Evolutionary conservation across 768 basidiomycete genomes (phyloP).

Genomic region (Mrakia hoshinonis): DNA sequence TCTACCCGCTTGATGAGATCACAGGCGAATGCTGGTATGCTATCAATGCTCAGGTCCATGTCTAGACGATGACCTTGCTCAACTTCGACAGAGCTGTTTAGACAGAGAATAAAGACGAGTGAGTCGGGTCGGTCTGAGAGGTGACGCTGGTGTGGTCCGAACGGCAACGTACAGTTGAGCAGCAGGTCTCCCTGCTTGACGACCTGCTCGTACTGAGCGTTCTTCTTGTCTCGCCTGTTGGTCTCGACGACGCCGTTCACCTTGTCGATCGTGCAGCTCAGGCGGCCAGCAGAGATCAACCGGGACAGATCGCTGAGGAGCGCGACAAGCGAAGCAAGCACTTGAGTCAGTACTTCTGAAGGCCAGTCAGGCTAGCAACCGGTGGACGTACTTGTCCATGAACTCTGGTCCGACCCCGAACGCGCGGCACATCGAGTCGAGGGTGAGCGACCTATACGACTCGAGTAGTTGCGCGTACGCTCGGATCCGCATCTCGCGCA

Average conservation of each 20-base stretch:
- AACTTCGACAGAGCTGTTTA: slow-evolving; percentile 21
- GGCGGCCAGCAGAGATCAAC: slow-evolving; percentile 77
- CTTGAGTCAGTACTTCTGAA: neutral
- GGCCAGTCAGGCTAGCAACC: neutral
- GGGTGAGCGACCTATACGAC: slow-evolving; percentile 76
- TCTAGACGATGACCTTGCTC: slow-evolving; percentile 27
- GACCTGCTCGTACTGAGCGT: slow-evolving; percentile 83
- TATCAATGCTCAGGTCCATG: neutral
- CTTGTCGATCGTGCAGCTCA: slow-evolving; percentile 85
- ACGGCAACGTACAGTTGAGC: slow-evolving; percentile 51
- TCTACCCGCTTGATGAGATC: neutral
- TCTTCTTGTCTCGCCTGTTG: slow-evolving; percentile 65
- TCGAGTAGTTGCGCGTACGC: slow-evolving; percentile 90
- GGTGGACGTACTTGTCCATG: slow-evolving; percentile 64
- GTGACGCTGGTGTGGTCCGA: neutral
- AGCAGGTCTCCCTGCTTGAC: slow-evolving; percentile 85
- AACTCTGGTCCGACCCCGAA: slow-evolving; percentile 86
- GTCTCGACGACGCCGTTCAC: slow-evolving; percentile 93
- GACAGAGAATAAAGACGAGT: neutral
- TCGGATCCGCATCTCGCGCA: slow-evolving; percentile 91
- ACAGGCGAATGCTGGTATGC: neutral
- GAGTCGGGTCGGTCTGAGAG: neutral
- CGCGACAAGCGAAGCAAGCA: slow-evolving; percentile 19
- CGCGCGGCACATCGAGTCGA: slow-evolving; percentile 72
- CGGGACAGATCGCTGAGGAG: slow-evolving; percentile 67